Evolutionary conservation across 495 filamentous ascomycete genomes (phyloP), one percentile per base, ranked within the genome.

Genomic region (Hyaloscypha bicolor): DNA sequence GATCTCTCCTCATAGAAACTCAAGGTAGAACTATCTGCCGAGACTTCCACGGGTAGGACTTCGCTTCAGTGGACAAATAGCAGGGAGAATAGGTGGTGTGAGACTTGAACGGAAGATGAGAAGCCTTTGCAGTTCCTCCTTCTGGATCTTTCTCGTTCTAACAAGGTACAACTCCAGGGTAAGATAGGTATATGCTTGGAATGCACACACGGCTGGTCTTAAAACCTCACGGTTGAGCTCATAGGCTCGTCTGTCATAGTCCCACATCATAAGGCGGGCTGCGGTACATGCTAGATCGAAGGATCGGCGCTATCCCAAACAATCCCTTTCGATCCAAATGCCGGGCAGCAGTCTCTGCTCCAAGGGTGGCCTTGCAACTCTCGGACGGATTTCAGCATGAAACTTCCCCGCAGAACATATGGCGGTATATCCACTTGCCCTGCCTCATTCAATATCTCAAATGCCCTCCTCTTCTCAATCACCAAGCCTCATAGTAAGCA

Each of bases 401-500:
- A 19, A 48, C 16, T 12, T 48, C 16, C 42, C 42, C 16, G 16
- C 11, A 48, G 42, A 48, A 48, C 42, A 14, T 48, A 19, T 14
- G 42, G 8, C 42, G 42, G 42, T 48, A 48, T 19, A 48, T 48
- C 9, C 42, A 48, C 16, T 11, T 56, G 22, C 53, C 53, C 19
- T 32, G 9, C 8, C 21, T 12, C 53, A 55, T 31, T 52, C 60
- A 53, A 58, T 29, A 33, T 33, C 31, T 39, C 33, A 14, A 14
- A 25, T 64, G 29, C 51, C 48, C 60, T 8, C 65, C 39, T 8
- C 6, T 32, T 9, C 31, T 69, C 55, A 69, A 65, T 64, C 69
- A 4, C 22, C 53, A 60, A 75, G 37, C 35, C 68, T 67, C 14
- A 66, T 2, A 14, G 93, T 90, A 73, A 98, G 79, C 14, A 89